These are phyloP conservation scores for Populus alba DNA, from an alignment of 345 rosid species.

Conservation along the genomic window DNA sequence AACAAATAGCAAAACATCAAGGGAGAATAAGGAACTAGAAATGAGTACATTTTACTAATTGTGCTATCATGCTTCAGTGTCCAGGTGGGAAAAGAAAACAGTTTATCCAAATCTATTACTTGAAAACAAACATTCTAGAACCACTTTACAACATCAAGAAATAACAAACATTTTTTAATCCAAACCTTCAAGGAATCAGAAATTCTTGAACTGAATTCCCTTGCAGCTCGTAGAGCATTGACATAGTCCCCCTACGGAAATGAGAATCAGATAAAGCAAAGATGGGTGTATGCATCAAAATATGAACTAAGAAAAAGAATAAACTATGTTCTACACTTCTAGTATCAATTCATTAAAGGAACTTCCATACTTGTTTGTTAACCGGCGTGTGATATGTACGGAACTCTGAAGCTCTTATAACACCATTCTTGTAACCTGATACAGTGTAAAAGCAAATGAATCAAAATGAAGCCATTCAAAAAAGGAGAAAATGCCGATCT, in stretches of 20 bases:
- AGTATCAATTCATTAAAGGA: slow-evolving; percentile 4
- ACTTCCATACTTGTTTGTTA: slow-evolving; percentile 27
- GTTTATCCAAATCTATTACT: not conserved
- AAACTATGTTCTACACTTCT: not conserved
- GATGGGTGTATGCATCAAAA: not conserved
- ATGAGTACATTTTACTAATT: not conserved
- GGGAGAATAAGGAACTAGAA: not conserved
- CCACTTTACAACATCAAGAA: not conserved
- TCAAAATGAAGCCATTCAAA: not conserved
- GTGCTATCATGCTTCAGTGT: not conserved
- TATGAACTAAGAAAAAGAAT: too few species aligned
- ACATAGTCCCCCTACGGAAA: slow-evolving; percentile 29
- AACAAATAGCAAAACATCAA: not conserved
- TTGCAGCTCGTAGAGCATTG: slow-evolving; percentile 25
- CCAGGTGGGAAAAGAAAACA: not conserved
- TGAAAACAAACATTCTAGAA: not conserved
- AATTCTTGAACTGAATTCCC: slow-evolving; percentile 21
- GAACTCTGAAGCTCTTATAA: slow-evolving; percentile 27
- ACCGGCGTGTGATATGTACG: slow-evolving; percentile 34
- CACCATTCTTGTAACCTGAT: slow-evolving; percentile 24
- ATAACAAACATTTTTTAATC: slow-evolving; percentile 7
- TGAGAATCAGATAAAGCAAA: slow-evolving; percentile 9
- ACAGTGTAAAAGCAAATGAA: not conserved
- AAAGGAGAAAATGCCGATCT: not conserved
- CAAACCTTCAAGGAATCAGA: slow-evolving; percentile 30